phyloP scores from a whole-genome alignment of 148 eudicot genomes.

The Oxyria digyna region DNA sequence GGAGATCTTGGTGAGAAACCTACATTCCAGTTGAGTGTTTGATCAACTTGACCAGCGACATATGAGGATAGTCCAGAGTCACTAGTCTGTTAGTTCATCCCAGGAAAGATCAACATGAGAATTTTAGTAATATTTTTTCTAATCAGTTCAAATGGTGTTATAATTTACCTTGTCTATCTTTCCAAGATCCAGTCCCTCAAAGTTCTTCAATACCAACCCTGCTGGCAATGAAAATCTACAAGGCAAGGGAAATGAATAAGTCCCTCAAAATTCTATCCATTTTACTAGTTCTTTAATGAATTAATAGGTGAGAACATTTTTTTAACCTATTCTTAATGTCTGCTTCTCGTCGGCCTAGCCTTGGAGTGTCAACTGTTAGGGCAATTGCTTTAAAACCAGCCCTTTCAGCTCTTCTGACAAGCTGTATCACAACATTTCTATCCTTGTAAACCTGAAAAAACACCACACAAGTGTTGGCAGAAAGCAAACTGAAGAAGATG shows the following conservation, averaged over 20 bases:
- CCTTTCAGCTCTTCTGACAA: constrained; percentile 78
- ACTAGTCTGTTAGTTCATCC: constrained; percentile 36
- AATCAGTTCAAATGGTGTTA: background rate
- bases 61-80: constrained; percentile 96
- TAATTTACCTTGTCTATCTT: constrained; percentile 79
- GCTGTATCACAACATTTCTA: constrained; percentile 55
- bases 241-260: background rate
- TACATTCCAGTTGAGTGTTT: constrained; percentile 95
- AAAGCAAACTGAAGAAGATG: background rate
- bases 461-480: background rate
- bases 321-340: constrained; percentile 96
- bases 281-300: background rate
- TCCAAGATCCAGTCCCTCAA: constrained; percentile 94
- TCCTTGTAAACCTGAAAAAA: constrained; percentile 49
- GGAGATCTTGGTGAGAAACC: background rate
- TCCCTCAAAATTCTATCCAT: background rate
- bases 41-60: constrained; percentile 95
- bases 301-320: background rate
- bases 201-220: constrained; percentile 77
- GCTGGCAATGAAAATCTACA: constrained; percentile 70
- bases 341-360: constrained; percentile 85
- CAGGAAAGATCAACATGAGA: background rate
- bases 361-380: constrained; percentile 89
- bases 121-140: background rate
- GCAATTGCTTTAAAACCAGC: constrained; percentile 92